Percentiles rank a stretch among this genome's conserved stretches.
phyloP scores from a whole-genome alignment of 148 eudicot genomes.

The Spergularia marina region DNA sequence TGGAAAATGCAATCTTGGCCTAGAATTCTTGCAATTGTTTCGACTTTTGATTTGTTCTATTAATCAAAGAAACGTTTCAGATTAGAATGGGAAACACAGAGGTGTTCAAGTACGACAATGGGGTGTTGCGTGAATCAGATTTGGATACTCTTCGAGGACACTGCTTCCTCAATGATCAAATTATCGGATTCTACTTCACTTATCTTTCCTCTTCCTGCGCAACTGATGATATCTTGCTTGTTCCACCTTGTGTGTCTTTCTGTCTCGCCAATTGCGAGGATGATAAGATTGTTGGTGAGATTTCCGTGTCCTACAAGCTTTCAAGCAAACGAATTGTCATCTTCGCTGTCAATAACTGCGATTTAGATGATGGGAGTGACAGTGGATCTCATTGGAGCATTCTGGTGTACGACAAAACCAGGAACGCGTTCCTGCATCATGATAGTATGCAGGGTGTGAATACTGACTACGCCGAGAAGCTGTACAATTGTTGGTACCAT shows the following conservation, averaged over 20 bases:
- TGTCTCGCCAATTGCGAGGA: constrained; percentile 14
- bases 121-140: constrained; percentile 7
- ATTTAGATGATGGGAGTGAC: background rate
- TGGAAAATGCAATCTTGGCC: no score
- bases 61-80: no score
- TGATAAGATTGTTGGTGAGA: constrained; percentile 1
- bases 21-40: no score
- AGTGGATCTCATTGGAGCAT: constrained; percentile 22
- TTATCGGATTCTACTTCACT: constrained; percentile 12
- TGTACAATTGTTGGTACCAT: no score
- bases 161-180: constrained; percentile 8
- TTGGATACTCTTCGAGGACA: constrained; percentile 8
- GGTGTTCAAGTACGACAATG: constrained; percentile 6
- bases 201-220: background rate
- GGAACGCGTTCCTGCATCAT: constrained; percentile 15
- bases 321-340: constrained; percentile 7
- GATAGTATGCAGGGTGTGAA: constrained; percentile 22
- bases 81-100: background rate
- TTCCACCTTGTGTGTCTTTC: background rate
- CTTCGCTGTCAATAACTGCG: constrained; percentile 16
- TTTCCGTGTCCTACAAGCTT: constrained; percentile 4
- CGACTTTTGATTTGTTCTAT: no score
- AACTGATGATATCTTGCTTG: constrained; percentile 11
- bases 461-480: constrained; percentile 6
- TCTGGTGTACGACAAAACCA: constrained; percentile 8